phyloP scores from a whole-genome alignment of 169 alveolate species.

The Hepatocystis sp. region DNA sequence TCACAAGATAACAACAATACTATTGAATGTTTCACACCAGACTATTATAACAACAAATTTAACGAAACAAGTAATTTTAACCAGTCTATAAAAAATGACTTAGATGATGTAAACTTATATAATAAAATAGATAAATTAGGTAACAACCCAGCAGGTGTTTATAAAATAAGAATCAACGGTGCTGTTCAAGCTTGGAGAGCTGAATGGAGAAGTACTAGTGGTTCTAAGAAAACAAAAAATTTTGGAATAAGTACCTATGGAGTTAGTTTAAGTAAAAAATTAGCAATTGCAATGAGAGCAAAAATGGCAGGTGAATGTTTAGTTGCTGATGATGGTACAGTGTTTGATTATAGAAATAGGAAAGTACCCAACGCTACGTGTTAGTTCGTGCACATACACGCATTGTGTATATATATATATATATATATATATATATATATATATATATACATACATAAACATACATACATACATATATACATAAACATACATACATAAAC shows the following conservation, averaged over 20 bases:
- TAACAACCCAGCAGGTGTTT: conserved; percentile 65
- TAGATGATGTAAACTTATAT: conserved; percentile 25
- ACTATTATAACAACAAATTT: conserved; percentile 12
- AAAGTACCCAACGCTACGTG: background rate
- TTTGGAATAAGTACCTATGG: conserved; percentile 74
- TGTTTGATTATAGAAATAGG: conserved; percentile 42
- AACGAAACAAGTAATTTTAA: background rate
- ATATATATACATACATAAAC: conserved; percentile 9
- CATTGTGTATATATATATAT: background rate
- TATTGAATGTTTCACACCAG: conserved; percentile 2
- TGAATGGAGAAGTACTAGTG: conserved; percentile 74
- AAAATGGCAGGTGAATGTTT: conserved; percentile 71
- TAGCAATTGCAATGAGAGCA: conserved; percentile 73
- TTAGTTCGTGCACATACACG: no score
- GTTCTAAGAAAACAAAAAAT: conserved; percentile 54
- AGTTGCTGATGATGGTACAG: conserved; percentile 67
- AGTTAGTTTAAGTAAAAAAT: conserved; percentile 46
- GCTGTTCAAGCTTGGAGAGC: conserved; percentile 76
- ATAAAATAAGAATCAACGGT: conserved; percentile 61
- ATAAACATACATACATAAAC: no score
- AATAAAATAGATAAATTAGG: conserved; percentile 25
- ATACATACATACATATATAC: no score
- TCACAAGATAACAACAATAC: background rate
- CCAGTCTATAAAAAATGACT: conserved; percentile 19
- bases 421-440: background rate